Evolutionary conservation across 345 rosid species (phyloP), one percentile per base, ranked within the genome.

Genomic region (Eucalyptus victrix): DNA sequence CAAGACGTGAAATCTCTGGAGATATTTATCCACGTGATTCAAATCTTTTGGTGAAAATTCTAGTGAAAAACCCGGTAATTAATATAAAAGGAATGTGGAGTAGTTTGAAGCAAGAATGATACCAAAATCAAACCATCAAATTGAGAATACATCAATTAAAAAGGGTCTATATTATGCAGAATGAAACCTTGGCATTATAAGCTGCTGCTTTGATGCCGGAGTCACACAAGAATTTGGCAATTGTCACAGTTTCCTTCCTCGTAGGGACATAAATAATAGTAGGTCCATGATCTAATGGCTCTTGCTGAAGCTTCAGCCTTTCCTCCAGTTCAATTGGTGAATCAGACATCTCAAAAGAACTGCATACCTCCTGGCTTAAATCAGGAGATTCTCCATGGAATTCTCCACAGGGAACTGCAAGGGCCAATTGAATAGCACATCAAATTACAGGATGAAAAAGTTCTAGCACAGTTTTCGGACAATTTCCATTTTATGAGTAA

Each of bases 221-320:
- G 65, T 91, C 89, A 91, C 94, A 94, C 62, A 97, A 96, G 91
- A 91, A 94, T 88, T 95, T 93, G 12, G 98, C 95, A 80, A 96
- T 93, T 90, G 90, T 91, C 91, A 96, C 89, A 83, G 96, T 96
- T 92, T 97, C 97, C 90, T 96, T 96, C 90, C 99, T 94, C 65
- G 99, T 96, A 76, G 98, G 98, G 92, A 95, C 99, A 89, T 97
- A 97, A 89, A 97, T 93, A 87, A 97, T 96, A 49, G 99, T 97
- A 6, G 94, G 94, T 83, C 99, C 99, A 88, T 86, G 89, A 51
- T 93, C 96, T 86, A 92, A 87, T 89, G 95, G 91, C 92, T 92
- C 93, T 91, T 90, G 90, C 93, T 91, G 87, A 86, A 92, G 90
- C 88, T 50, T 91, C 49, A 49, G 17, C 69, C 93, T 91, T 88